Conservation (phyloP, 129 eudicot genomes). For the Pittosporum tobira region DNA sequence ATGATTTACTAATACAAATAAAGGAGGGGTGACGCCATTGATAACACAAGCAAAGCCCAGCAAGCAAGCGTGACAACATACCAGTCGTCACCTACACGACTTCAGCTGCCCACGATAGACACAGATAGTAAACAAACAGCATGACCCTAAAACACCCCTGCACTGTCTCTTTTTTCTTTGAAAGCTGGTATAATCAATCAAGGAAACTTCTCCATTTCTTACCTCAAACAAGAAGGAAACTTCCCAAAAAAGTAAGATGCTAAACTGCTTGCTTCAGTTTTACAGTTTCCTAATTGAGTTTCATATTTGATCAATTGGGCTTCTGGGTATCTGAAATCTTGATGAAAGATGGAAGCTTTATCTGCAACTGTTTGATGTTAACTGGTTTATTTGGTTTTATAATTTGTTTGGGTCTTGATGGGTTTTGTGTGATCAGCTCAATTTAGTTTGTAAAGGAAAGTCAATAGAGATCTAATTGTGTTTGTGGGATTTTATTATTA, state of each 20-base stretch:
- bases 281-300: neutral
- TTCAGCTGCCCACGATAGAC: neutral
- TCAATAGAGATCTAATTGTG: slow-evolving; percentile 2
- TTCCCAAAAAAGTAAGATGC: neutral
- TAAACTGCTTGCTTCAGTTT: neutral
- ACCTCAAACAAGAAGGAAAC: slow-evolving; percentile 2
- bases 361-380: neutral
- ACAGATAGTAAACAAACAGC: too few species aligned
- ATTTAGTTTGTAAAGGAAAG: neutral
- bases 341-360: slow-evolving; percentile 4
- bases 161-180: slow-evolving; percentile 6
- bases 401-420: slow-evolving; percentile 3
- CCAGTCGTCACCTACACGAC: neutral
- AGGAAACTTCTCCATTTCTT: slow-evolving; percentile 23
- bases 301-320: neutral
- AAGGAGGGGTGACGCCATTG: neutral
- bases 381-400: neutral
- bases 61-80: neutral
- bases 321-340: neutral
- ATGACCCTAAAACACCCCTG: neutral
- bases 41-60: neutral
- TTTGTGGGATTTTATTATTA: slow-evolving; percentile 4
- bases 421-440: neutral
- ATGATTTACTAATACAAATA: neutral
- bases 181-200: slow-evolving; percentile 3